Conservation (phyloP, 129 eudicot species). For the Arctium lappa region DNA sequence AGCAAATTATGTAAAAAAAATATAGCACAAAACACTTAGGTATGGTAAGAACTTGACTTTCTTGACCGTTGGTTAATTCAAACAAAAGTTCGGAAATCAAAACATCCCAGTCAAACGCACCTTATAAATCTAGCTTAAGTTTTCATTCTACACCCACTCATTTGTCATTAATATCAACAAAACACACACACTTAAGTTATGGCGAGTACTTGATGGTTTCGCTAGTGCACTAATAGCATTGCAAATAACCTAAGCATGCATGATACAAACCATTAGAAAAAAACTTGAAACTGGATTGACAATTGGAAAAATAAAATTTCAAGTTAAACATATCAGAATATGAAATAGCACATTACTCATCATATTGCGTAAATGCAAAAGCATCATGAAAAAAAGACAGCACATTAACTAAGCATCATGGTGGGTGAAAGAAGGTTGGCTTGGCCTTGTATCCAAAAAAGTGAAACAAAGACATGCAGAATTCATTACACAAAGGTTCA, state of each 20-base stretch:
- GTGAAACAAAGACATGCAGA: not conserved
- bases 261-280: not conserved
- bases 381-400: not conserved
- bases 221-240: not conserved
- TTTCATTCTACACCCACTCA: constrained; percentile 78
- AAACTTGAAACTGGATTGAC: not conserved
- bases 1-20: not conserved
- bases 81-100: constrained; percentile 63
- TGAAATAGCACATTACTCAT: not conserved
- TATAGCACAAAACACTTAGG: not conserved
- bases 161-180: constrained; percentile 29
- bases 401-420: not conserved
- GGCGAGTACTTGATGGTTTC: no score
- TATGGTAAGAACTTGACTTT: constrained; percentile 44
- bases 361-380: no score
- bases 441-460: not conserved
- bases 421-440: not conserved
- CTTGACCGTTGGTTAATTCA: constrained; percentile 60
- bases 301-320: not conserved
- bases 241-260: no score
- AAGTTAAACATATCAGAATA: not conserved
- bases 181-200: not conserved
- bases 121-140: constrained; percentile 62
- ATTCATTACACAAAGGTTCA: not conserved
- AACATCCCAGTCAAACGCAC: constrained; percentile 60